Evolutionary conservation across 169 alveolate species (phyloP).

Genomic region (Eimeria tenella): DNA sequence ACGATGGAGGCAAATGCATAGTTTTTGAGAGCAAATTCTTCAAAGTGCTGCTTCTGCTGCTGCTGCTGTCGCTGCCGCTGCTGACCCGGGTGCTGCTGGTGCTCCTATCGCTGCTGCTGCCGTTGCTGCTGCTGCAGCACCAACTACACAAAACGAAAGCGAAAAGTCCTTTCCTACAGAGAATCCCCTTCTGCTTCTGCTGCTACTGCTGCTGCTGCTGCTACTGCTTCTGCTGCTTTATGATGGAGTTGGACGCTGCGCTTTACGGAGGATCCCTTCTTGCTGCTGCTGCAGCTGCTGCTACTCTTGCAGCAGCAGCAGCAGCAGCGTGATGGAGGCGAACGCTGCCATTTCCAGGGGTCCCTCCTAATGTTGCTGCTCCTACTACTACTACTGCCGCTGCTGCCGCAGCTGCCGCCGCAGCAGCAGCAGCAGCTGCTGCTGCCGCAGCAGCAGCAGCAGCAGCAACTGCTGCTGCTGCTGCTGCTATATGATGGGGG

Average conservation of each 20-base stretch:
- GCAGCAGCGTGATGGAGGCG: too few relatives aligned
- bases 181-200: background rate
- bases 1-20: background rate
- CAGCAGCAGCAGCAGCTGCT: too few relatives aligned
- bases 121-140: background rate
- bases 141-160: background rate
- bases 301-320: background rate
- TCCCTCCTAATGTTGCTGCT: background rate
- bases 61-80: background rate
- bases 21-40: background rate
- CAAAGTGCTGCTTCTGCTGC: background rate
- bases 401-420: background rate
- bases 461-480: too few relatives aligned
- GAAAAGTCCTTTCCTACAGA: background rate
- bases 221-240: constrained; percentile 4
- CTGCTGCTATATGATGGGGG: too few relatives aligned
- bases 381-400: background rate
- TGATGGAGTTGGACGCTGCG: background rate
- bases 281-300: constrained; percentile 11
- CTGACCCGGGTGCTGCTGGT: too few relatives aligned
- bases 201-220: background rate
- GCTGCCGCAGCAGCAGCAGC: too few relatives aligned
- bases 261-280: background rate
- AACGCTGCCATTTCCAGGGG: background rate
- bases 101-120: too few relatives aligned